Percentiles rank a stretch among this genome's conserved stretches.
These are phyloP conservation scores for Williopsis jadinii DNA, from an alignment of 1,139 yeast species.

Conservation along the genomic window DNA sequence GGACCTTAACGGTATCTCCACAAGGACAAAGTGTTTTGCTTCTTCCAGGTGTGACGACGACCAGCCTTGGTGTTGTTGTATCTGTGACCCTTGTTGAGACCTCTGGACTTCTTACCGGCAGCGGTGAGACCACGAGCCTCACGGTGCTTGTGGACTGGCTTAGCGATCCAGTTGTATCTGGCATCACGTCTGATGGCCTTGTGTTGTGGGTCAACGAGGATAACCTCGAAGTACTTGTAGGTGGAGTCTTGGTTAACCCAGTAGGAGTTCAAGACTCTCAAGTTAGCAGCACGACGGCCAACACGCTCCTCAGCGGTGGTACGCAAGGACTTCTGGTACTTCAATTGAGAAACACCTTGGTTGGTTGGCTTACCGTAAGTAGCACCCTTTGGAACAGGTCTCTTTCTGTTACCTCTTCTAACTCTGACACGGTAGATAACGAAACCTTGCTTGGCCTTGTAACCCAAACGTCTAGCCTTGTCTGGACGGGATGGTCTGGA, in stretches of 20 bases:
- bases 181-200: conserved; percentile 99
- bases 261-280: conserved; percentile 99
- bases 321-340: conserved; percentile 98
- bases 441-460: conserved; percentile 99
- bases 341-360: conserved; percentile 99
- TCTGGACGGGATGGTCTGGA: conserved; percentile 99
- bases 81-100: conserved; percentile 99
- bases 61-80: conserved; percentile 98
- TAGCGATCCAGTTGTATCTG: conserved; percentile 98
- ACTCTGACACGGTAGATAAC: conserved; percentile 98
- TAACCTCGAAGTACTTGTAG: conserved; percentile 98
- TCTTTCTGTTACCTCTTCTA: conserved; percentile 99
- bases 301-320: conserved; percentile 99
- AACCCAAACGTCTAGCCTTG: conserved; percentile 99
- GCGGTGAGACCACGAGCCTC: conserved; percentile 99
- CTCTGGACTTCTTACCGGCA: conserved; percentile 98
- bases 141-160: conserved; percentile 99
- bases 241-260: conserved; percentile 99
- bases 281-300: conserved; percentile 97
- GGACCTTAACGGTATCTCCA: conserved; percentile 93
- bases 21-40: conserved; percentile 96
- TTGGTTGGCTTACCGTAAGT: conserved; percentile 99
- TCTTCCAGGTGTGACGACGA: conserved; percentile 99
- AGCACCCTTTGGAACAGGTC: conserved; percentile 99
- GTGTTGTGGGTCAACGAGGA: conserved; percentile 95